phyloP scores from a whole-genome alignment of 306 rosid species.

The Acmispon strigosus region DNA sequence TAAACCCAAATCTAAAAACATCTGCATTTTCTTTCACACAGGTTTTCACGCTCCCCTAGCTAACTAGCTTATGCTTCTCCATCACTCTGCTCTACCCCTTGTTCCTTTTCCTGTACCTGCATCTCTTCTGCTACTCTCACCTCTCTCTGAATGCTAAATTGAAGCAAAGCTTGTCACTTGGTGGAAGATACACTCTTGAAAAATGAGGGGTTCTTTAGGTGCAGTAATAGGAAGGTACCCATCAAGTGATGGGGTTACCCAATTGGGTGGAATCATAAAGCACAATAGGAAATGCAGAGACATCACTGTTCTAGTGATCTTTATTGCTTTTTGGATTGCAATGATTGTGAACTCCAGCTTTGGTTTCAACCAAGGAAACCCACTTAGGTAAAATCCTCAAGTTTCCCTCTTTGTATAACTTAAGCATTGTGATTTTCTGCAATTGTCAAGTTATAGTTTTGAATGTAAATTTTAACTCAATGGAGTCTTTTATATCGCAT shows the following conservation, averaged over 20 bases:
- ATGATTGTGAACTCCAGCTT: constrained; percentile 99
- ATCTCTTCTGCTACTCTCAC: background rate
- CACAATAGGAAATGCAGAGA: constrained; percentile 87
- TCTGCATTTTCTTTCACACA: constrained; percentile 22
- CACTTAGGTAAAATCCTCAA: constrained; percentile 50
- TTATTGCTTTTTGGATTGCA: constrained; percentile 84
- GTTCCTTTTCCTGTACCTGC: background rate
- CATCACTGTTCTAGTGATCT: constrained; percentile 57
- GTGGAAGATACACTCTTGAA: background rate
- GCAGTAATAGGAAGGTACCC: constrained; percentile 82
- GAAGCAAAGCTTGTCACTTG: constrained; percentile 15
- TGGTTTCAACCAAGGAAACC: constrained; percentile 89
- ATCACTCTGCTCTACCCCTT: constrained; percentile 30
- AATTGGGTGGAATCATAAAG: constrained; percentile 69
- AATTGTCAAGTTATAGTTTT: background rate
- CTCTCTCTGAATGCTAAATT: constrained; percentile 12
- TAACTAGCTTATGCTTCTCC: background rate
- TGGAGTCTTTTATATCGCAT: constrained; percentile 11
- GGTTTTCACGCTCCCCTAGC: constrained; percentile 18
- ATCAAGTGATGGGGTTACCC: constrained; percentile 76
- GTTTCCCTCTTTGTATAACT: constrained; percentile 12
- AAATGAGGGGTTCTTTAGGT: constrained; percentile 91
- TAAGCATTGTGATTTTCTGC: background rate
- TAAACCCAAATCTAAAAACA: constrained; percentile 53
- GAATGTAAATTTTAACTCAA: background rate